Base-by-base conservation (phyloP, 1,284 basidiomycete genomes). In the Tetrapyrgos nigripes region DNA sequence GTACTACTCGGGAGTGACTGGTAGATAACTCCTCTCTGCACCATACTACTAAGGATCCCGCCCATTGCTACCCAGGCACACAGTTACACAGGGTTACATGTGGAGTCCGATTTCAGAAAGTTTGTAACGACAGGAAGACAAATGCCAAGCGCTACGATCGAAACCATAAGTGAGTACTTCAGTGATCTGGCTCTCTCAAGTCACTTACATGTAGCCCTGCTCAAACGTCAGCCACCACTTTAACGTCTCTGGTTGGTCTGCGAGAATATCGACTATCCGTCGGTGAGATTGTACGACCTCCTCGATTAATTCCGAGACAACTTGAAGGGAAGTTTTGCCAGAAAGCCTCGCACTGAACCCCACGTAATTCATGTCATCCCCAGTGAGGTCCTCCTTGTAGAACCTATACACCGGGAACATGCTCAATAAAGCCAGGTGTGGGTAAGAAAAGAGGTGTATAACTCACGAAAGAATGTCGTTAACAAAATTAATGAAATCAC, bases 381-480 rank as follows among this genome's bases (percentile, higher is more conserved):
- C 56, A 14, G 44, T 55, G 17, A 58, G 56, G 11, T 53, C 50
- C 21, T 61, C 50, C 19, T 61, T 61, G 35, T 58, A 61, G 19
- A 55, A 61, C 19, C 56, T 61, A n/a, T 4, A 52, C 19, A n/a
- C n/a, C n/a, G n/a, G n/a, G n/a, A n/a, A n/a, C n/a, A n/a, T n/a
- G 5, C 14, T 19, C 6, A 45, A 53, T 6, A 23, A 9, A 23
- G 28, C 13, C 14, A 13, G 6, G 14, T 21, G n/a, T 37, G 9
- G 6, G n/a, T n/a, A 40, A 24, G 35, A 24, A 28, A 13, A 9
- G 29, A 14, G 4, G n/a, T 23, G 37, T 23, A 24, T 3, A 31
- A 33, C 44, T 31, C 46, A 61, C 55, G 59, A 61, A 21, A 61
- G 55, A 45, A 61, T 53, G 23, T 58, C 55, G 19, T 61, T 61